Conservation (phyloP, 345 rosid species). For the Citrus hindsii region DNA sequence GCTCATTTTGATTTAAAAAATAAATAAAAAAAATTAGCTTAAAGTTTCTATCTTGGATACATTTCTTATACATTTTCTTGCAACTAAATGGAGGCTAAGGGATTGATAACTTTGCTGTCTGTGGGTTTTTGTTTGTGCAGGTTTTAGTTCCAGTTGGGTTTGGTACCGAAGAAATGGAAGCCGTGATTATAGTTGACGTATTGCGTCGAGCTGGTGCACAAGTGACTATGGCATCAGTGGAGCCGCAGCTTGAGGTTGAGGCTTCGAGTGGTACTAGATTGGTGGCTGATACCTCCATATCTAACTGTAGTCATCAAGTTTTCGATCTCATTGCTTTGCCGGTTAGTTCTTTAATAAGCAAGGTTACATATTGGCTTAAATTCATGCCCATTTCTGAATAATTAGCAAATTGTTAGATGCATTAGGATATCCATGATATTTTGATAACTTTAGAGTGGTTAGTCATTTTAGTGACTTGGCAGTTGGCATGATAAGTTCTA, state of each 20-base stretch:
- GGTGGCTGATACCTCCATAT: conserved; percentile 73
- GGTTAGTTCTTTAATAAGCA: conserved; percentile 38
- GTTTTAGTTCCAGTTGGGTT: conserved; percentile 83
- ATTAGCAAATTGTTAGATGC: background rate
- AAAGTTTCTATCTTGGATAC: background rate
- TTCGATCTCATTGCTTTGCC: conserved; percentile 92
- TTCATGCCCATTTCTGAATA: background rate
- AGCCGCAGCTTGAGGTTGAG: conserved; percentile 74
- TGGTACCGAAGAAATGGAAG: conserved; percentile 96
- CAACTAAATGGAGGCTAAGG: conserved; percentile 4
- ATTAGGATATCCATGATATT: background rate
- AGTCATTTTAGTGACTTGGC: background rate
- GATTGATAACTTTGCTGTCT: background rate
- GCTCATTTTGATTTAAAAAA: too few species aligned
- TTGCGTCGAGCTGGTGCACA: conserved; percentile 90
- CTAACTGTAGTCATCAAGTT: conserved; percentile 52
- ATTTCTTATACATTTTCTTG: background rate
- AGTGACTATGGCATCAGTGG: conserved; percentile 85
- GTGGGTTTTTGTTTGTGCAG: conserved; percentile 32
- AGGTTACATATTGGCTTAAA: background rate
- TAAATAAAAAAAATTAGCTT: background rate
- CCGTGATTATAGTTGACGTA: conserved; percentile 71
- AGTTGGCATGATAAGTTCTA: background rate
- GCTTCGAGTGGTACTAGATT: conserved; percentile 68
- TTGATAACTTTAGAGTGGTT: background rate